Conservation (phyloP, 164 flowering plant genomes). For the Stephania cephalantha region DNA sequence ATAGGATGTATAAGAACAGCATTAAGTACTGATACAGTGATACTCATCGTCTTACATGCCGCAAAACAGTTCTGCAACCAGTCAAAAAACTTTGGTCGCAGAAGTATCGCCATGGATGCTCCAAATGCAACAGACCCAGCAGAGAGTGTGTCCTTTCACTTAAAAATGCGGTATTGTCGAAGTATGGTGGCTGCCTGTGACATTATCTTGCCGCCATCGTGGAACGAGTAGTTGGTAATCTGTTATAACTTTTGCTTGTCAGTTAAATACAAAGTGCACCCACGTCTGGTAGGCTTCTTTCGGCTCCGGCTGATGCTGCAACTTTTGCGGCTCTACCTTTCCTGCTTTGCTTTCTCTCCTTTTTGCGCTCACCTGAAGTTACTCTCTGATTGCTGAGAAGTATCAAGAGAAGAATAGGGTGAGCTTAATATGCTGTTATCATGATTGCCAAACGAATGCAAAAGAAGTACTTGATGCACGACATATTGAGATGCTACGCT, state of each 20-base stretch:
- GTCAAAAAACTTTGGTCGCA: background rate
- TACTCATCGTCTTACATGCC: background rate
- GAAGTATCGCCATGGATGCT: background rate
- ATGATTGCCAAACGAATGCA: background rate
- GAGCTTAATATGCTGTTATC: background rate
- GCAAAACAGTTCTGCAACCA: background rate
- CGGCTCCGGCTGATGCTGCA: background rate
- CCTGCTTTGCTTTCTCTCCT: background rate
- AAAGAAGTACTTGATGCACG: background rate
- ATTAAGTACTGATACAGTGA: background rate
- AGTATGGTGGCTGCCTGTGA: too few species aligned
- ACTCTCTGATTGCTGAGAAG: conserved; percentile 4
- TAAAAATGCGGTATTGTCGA: background rate
- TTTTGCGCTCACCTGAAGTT: background rate
- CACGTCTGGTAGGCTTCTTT: background rate
- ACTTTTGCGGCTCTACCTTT: conserved; percentile 3
- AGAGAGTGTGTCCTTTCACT: background rate
- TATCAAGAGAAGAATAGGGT: background rate
- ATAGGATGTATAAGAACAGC: background rate
- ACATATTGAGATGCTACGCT: background rate
- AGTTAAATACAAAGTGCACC: background rate
- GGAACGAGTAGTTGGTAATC: background rate
- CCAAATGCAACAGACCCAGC: background rate
- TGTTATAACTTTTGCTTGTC: background rate
- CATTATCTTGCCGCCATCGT: background rate